Evolutionary conservation across 2,329 filamentous ascomycete species (phyloP), one percentile per base, ranked within the genome.

Genomic region (Paecilomyces sp.): DNA sequence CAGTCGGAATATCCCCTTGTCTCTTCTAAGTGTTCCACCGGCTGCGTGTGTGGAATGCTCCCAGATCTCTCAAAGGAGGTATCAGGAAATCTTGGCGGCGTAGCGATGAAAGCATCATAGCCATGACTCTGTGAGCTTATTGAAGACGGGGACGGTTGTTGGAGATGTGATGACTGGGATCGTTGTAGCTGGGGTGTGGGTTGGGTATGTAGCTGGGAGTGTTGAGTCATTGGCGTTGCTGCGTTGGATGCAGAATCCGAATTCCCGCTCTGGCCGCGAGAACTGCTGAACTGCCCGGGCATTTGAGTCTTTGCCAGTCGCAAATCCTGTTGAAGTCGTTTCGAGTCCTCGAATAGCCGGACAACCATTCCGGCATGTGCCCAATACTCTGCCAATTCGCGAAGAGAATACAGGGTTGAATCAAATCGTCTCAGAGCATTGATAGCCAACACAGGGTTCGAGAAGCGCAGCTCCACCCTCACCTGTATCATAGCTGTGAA

Each of bases 401-500:
- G 75, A 24, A 79, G 67, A 9, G 75, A 78, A 60, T 73, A 70
- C 1, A 75, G 68, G 1, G 74, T 74, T 1, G 76, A 78, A 59
- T 78, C 75, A 55, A 77, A 78, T 18, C 76, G 73, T 36, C 76
- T 74, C 54, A 79, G 70, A 15, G 75, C 76, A 57, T 77, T 78
- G 63, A 78, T 78, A 3, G 76, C 76, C 9, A 79, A 65, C 2
- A 79, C 73, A 3, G 76, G 76, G 54, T 79, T 79, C 2, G 76
- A 78, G 59, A 79, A 78, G 24, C 75, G 75, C 22, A 79, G 70
- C 60, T 79, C 76, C 7, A 78, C 76, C 18, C 76, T 73, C 7
- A 79, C 75, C 68, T 79, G 76, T 30, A 79, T 77, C 76, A 79
- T 78, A 15, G 76, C 76, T 5, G 76, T 79, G 64, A 79, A 79